Conservation (phyloP, 371 early-diverging fungal species). For the Batkoa obscura region DNA sequence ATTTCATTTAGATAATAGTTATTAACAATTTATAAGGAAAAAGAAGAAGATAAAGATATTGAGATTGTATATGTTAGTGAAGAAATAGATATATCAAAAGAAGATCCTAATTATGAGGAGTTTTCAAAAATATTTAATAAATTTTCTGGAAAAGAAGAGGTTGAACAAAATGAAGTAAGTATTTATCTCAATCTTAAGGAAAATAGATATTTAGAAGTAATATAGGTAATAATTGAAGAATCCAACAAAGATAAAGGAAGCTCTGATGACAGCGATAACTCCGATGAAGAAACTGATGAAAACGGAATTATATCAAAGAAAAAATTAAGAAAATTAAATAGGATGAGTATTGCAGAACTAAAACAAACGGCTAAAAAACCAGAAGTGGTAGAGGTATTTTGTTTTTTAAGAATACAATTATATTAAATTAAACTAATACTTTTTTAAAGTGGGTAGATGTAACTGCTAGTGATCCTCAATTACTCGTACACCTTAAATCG, state of each 20-base stretch:
- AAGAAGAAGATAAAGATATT: too few relatives aligned
- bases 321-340: slow-evolving; percentile 30
- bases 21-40: too few relatives aligned
- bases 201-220: too few relatives aligned
- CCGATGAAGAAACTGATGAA: slow-evolving; percentile 17
- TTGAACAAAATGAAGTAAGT: too few relatives aligned
- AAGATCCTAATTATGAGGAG: too few relatives aligned
- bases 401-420: background rate
- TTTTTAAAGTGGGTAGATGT: slow-evolving; percentile 66
- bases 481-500: slow-evolving; percentile 79
- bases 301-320: slow-evolving; percentile 26
- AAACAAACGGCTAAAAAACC: slow-evolving; percentile 81
- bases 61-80: too few relatives aligned
- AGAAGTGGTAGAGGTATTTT: slow-evolving; percentile 79
- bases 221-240: too few relatives aligned
- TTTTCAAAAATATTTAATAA: too few relatives aligned
- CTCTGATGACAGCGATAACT: slow-evolving; percentile 9
- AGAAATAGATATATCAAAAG: too few relatives aligned
- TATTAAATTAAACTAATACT: background rate
- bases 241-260: background rate
- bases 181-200: too few relatives aligned
- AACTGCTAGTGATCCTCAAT: slow-evolving; percentile 72
- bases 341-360: slow-evolving; percentile 78
- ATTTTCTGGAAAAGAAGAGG: too few relatives aligned
- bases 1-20: too few relatives aligned